Base-by-base conservation (phyloP, 2,329 filamentous ascomycete genomes). In the Claviceps lovelessii region DNA sequence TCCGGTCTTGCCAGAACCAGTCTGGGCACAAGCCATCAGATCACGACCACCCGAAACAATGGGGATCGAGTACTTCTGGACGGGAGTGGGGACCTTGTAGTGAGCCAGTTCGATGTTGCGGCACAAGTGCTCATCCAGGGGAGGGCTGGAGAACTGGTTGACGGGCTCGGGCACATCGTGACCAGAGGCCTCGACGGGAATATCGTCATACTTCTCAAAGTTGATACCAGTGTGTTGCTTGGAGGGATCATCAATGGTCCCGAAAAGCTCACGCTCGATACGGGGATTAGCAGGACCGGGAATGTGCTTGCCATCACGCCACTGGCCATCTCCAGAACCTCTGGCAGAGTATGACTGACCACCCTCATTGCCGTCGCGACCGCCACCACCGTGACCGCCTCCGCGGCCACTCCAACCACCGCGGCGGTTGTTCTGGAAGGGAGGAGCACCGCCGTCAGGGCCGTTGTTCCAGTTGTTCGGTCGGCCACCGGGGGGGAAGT, bases 131-230 rank as follows among this genome's bases (percentile, higher is more conserved):
- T 95, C 87, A 67, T 98, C 93, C 62, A 98, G 80, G 65, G 93
- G 93, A 61, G 93, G 93, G 73, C 93, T 95, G 68, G 83, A 89
- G 80, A 98, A 98, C 58, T 83, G 79, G 61, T 84, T 84, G 62
- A 96, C 88, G 45, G 91, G 86, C 67, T 97, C 93, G 49, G 93
- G 93, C 53, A 97, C 90, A 67, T 95, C 83, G 54, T 89, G 85
- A 58, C 93, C 93, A 57, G 91, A 96, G 60, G 93, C 93, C 75
- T 97, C 93, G 61, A 98, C 93, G 54, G 93, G 93, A 62, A 98
- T 98, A 72, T 98, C 93, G 68, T 98, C 93, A 74, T 98, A 98
- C 79, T 98, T 98, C 77, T 95, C 86, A 70, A 98, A 98, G 81
- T 98, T 98, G 86, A 98, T 97, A 73, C 93, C 93, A 39, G 90